Base-by-base conservation (phyloP, 495 filamentous ascomycete genomes). In the Aspergillus mulundensis region DNA sequence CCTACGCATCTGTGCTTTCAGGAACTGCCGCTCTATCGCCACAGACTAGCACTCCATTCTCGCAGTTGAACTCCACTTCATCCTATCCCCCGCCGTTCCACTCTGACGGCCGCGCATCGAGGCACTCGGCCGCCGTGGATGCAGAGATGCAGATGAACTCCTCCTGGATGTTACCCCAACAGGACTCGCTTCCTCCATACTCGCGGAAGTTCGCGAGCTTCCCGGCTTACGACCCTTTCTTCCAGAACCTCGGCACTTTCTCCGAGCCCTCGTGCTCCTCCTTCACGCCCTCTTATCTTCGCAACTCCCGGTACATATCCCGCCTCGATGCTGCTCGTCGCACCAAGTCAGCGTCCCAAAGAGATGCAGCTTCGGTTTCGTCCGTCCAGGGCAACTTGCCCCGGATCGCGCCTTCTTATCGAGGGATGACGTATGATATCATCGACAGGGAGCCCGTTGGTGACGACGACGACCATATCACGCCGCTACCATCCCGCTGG, bases 1-100 rank as follows among this genome's bases (percentile, higher is more conserved):
- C 91, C 30, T 95, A 95, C 77, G 89, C 91, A 45, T 90, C 90
- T 50, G 87, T 91, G 47, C 81, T 87, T 49, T 87, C 90, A 30
- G 88, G 89, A 52, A 74, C 85, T 63, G 77, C 80, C 64, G 78
- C 80, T 54, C 65, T 75, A 21, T 73, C 79, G 40, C 78, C 64
- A 61, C 63, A 81, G 43, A 77, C 68, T 66, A 59, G 45, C 48
- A 39, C 32, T 50, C 76, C 79, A 41, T 82, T 88, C 63, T 81
- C 85, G 1, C 81, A 87, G 61, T 71, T 81, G 39, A 72, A 70
- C 54, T 67, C 75, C 59, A 60, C 68, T 39, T 65, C 64, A 16
- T 73, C 70, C 34, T 73, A 70, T 59, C 66, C 72, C 61, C 64
- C 65, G 39, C 65, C 72, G 54, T 68, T 66, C 59, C 53, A 60